Evolutionary conservation across 495 filamentous ascomycete species (phyloP).

Genomic region (Podospora pseudopauciseta): DNA sequence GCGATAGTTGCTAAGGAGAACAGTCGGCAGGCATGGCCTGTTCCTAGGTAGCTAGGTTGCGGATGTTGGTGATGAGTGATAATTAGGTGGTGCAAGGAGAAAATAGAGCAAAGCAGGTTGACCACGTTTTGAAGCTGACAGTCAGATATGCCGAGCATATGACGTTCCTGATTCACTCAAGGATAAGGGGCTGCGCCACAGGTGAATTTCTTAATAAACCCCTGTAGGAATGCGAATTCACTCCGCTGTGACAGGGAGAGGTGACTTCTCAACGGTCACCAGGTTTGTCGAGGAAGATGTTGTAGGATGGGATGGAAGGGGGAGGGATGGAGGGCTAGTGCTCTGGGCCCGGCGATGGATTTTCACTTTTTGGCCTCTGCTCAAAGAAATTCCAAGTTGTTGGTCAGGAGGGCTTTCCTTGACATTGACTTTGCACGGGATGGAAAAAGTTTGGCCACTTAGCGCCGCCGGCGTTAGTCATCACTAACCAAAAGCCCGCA

Average conservation of each 20-base stretch:
- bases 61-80: background rate
- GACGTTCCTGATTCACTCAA: background rate
- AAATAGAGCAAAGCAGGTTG: background rate
- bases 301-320: background rate
- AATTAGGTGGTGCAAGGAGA: background rate
- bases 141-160: background rate
- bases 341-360: background rate
- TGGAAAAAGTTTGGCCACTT: slow-evolving; percentile 12
- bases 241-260: background rate
- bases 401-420: background rate
- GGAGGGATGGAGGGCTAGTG: background rate
- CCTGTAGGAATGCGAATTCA: background rate
- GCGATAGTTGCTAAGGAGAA: background rate
- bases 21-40: background rate
- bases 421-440: background rate
- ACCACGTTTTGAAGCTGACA: background rate
- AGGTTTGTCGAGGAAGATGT: background rate
- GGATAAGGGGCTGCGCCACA: background rate
- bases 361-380: background rate
- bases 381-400: slow-evolving; percentile 4
- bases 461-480: slow-evolving; percentile 7
- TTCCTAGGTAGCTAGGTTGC: background rate
- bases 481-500: background rate
- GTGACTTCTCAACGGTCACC: background rate
- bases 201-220: background rate